Conservation (phyloP, 768 basidiomycete genomes). For the Hericium alpestre region DNA sequence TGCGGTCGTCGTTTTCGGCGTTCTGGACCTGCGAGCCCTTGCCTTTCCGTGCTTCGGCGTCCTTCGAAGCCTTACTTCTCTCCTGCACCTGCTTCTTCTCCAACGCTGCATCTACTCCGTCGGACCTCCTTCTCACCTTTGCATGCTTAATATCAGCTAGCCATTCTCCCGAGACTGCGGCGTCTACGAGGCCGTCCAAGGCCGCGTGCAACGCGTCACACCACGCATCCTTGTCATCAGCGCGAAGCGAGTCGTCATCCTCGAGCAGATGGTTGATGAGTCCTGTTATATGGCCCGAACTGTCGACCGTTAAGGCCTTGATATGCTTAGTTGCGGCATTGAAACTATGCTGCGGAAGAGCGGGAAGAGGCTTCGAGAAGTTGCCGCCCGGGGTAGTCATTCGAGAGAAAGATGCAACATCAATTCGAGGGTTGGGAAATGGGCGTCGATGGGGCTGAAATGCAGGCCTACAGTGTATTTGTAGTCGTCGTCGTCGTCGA, state of each 20-base stretch:
- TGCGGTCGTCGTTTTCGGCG: background rate
- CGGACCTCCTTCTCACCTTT: slow-evolving; percentile 1
- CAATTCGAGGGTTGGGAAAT: too few relatives aligned
- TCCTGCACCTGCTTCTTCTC: slow-evolving; percentile 9
- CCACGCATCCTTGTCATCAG: slow-evolving; percentile 4
- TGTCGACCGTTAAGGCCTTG: slow-evolving; percentile 6
- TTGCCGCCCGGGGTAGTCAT: slow-evolving; percentile 3
- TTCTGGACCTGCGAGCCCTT: background rate
- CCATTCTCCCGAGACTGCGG: slow-evolving; percentile 4
- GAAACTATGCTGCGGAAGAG: background rate
- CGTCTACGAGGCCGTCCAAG: slow-evolving; percentile 5
- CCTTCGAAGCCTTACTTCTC: slow-evolving; percentile 1
- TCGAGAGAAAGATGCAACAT: background rate
- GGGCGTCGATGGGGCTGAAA: too few relatives aligned
- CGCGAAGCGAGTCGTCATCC: slow-evolving; percentile 4
- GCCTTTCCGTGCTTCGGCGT: slow-evolving; percentile 2
- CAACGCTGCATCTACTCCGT: background rate
- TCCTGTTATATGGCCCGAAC: slow-evolving; percentile 1
- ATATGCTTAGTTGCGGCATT: background rate
- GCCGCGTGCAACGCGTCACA: slow-evolving; percentile 7
- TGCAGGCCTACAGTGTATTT: background rate
- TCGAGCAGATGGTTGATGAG: slow-evolving; percentile 3
- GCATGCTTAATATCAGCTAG: slow-evolving; percentile 5
- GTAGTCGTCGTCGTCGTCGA: background rate
- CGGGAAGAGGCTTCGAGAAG: background rate